Conservation (phyloP, 2,329 filamentous ascomycete species). For the Aspergillus cejpii region DNA sequence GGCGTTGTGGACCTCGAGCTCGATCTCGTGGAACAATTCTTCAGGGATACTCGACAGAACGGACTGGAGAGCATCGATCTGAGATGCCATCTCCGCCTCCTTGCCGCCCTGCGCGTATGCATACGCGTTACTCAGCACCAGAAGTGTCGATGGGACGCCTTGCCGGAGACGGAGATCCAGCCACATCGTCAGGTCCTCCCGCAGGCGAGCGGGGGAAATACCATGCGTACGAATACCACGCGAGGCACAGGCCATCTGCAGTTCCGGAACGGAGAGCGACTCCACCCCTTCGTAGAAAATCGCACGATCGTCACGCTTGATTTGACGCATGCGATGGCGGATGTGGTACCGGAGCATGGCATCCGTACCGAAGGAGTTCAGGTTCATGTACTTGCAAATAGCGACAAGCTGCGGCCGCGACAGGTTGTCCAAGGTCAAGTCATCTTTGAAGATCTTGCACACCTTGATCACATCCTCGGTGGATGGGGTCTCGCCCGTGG, state of each 20-base stretch:
- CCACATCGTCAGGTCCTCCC: constrained; percentile 89
- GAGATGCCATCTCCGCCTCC: constrained; percentile 72
- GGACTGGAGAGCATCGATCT: constrained; percentile 87
- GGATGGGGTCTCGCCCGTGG: constrained; percentile 83
- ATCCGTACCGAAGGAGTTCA: constrained; percentile 94
- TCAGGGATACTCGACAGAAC: constrained; percentile 93
- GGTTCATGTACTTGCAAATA: constrained; percentile 97
- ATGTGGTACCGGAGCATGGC: constrained; percentile 97
- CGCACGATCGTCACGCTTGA: constrained; percentile 93
- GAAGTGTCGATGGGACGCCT: constrained; percentile 88
- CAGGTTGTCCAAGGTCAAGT: constrained; percentile 92
- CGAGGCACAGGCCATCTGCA: constrained; percentile 85
- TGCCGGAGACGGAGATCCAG: constrained; percentile 87
- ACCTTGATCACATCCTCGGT: constrained; percentile 93
- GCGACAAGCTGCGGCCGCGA: constrained; percentile 91
- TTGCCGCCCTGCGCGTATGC: constrained; percentile 77
- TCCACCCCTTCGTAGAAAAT: constrained; percentile 93
- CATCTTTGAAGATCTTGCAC: constrained; percentile 98
- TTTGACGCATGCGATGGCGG: constrained; percentile 96
- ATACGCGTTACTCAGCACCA: constrained; percentile 95
- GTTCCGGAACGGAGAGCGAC: constrained; percentile 82
- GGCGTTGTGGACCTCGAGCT: constrained; percentile 93
- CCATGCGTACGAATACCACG: constrained; percentile 90
- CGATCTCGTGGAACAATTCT: constrained; percentile 98
- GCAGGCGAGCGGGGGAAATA: constrained; percentile 77